phyloP scores from a whole-genome alignment of 1,284 basidiomycete genomes.

The Moesziomyces sp. region DNA sequence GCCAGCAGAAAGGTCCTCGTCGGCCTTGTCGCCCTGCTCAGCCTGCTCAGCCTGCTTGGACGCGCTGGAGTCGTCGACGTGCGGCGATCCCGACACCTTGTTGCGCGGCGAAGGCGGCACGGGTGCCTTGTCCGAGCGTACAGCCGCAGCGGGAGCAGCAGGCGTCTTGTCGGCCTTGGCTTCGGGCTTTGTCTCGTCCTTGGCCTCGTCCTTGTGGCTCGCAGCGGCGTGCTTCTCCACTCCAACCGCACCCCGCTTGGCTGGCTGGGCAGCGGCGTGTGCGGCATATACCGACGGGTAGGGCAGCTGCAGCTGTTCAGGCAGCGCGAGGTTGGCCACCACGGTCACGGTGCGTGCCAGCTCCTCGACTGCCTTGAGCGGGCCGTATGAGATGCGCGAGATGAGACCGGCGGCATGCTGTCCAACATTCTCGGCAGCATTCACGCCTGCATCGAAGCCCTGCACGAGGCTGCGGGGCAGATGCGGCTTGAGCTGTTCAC shows the following conservation, averaged over 20 bases:
- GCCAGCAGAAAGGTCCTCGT: slow-evolving; percentile 8
- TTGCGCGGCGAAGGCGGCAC: slow-evolving; percentile 20
- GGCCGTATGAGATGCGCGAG: slow-evolving; percentile 25
- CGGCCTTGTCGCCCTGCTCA: slow-evolving; percentile 1
- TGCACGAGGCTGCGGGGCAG: slow-evolving; percentile 33
- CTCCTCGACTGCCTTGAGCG: slow-evolving; percentile 26
- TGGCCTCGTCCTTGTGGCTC: background rate
- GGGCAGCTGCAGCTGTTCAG: slow-evolving; percentile 33
- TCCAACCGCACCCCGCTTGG: background rate
- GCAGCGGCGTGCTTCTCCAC: no score
- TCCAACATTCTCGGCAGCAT: slow-evolving; percentile 24
- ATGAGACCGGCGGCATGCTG: slow-evolving; percentile 14
- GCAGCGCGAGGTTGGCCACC: slow-evolving; percentile 29
- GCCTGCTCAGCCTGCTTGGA: slow-evolving; percentile 4
- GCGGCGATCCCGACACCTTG: slow-evolving; percentile 32
- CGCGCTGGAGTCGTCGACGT: slow-evolving; percentile 1
- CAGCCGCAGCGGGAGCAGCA: background rate
- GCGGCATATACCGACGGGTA: slow-evolving; percentile 39
- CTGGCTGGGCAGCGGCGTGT: background rate
- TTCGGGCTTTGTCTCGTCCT: background rate
- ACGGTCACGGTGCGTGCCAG: slow-evolving; percentile 29
- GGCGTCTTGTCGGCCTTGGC: slow-evolving; percentile 9
- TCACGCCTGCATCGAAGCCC: slow-evolving; percentile 33
- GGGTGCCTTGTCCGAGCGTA: slow-evolving; percentile 1
- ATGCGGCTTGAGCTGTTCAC: slow-evolving; percentile 22